These are phyloP conservation scores for Volvox reticuliferus DNA, from an alignment of 139 green algal genomes.

Conservation along the genomic window DNA sequence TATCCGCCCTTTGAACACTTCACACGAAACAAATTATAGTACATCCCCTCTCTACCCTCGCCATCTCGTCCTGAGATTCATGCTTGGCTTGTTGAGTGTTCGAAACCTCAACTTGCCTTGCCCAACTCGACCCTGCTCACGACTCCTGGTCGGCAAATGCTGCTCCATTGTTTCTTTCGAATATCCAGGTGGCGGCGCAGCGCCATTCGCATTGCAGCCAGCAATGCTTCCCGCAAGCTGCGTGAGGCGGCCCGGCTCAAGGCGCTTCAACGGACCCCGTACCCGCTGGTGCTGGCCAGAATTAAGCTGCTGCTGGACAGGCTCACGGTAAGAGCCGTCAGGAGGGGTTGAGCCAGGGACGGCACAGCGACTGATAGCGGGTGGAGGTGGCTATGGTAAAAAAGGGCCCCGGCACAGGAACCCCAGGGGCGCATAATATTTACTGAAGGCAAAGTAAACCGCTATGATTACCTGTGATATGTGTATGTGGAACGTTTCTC, in stretches of 20 bases:
- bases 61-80: neutral
- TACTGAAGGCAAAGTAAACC: no score
- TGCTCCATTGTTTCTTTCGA: neutral
- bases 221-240: conserved; percentile 31
- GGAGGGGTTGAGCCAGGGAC: no score
- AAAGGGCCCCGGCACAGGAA: no score
- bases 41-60: no score
- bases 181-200: conserved; percentile 23
- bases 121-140: neutral
- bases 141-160: neutral
- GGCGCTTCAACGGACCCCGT: conserved; percentile 67
- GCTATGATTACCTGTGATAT: no score
- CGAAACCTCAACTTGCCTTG: neutral
- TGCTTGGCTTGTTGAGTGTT: neutral
- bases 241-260: conserved; percentile 57
- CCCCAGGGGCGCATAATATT: no score
- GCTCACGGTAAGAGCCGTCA: conserved; percentile 27
- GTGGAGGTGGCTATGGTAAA: no score
- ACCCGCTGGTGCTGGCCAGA: conserved; percentile 66
- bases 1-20: no score
- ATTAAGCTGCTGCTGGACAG: conserved; percentile 65
- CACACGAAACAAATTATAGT: no score
- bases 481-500: no score
- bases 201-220: conserved; percentile 46
- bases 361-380: no score